Base-by-base conservation (phyloP, 1,284 basidiomycete genomes). In the Limonomyces culmigenus region DNA sequence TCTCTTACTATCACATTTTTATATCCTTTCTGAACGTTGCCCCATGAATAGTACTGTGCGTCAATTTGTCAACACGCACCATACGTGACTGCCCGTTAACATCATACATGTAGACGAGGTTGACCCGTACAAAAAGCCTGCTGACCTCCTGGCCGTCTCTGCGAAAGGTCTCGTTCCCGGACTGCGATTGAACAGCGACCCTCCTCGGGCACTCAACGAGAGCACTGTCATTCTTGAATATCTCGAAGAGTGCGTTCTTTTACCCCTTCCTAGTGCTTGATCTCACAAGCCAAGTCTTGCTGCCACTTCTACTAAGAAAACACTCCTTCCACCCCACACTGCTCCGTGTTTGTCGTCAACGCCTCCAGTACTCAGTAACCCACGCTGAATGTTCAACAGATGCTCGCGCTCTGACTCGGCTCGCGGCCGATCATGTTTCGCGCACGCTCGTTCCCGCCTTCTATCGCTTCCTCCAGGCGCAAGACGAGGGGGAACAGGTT, bases 111-210 rank as follows among this genome's bases (percentile, higher is more conserved):
- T 27, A 79, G 77, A 72, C 46, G 79, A 85, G 53, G 77, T 85
- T 19, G 79, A 86, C 52, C 79, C 80, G 1, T 85, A 86, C 60
- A 70, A 73, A 56, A 87, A 86, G 47, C 79, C 84, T 0, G 54
- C 68, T 35, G 77, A 79, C 23, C 62, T 87, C n/a, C 58, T 87
- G 10, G 73, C 81, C 35, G 62, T 84, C 13, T 84, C 79, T 15
- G 78, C 80, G 0, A 84, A 80, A 48, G 81, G 84, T 0, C 63
- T 86, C 2, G 80, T 87, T 1, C 81, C 83, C 0, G 80, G 67
- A 1, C 49, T 86, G 25, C 67, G 63, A 46, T 54, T 85, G 36
- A 58, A 70, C 42, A 41, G 37, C 5, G 36, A 39, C 14, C 16
- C 37, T 3, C 37, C 37, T 4, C 58, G 65, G 33, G 62, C 67